Percentiles rank a stretch among this genome's conserved stretches.
Conservation (phyloP, 108 stramenopile genomes). For the Cyclostephanos tholiformis region DNA sequence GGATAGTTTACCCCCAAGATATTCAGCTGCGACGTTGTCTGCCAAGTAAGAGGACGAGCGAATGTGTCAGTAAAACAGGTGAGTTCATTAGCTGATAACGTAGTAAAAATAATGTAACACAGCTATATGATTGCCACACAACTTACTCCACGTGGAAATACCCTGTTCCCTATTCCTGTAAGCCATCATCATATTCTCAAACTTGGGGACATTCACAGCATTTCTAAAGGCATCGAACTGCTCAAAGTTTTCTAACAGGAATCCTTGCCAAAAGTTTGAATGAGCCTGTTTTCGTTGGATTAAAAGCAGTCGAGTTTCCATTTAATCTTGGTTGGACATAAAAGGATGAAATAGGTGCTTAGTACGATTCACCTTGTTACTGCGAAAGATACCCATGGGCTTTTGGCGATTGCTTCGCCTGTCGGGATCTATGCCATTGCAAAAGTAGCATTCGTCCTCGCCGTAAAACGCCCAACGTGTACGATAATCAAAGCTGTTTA, state of each 20-base stretch:
- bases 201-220: constrained; percentile 21
- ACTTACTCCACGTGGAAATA: constrained; percentile 25
- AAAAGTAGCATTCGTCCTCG: constrained; percentile 1
- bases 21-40: constrained; percentile 27
- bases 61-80: neutral
- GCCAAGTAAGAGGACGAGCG: neutral
- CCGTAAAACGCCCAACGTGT: constrained; percentile 7
- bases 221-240: constrained; percentile 37
- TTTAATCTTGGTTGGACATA: neutral
- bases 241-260: constrained; percentile 27
- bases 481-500: neutral
- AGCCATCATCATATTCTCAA: constrained; percentile 32
- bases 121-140: neutral
- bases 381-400: constrained; percentile 36
- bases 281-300: constrained; percentile 16
- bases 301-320: neutral
- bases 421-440: neutral
- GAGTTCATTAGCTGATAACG: neutral
- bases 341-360: neutral
- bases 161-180: constrained; percentile 47
- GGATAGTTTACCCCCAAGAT: constrained; percentile 29
- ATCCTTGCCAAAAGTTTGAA: constrained; percentile 39
- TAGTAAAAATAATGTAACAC: neutral
- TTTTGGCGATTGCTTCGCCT: constrained; percentile 3
- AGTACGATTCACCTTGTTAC: constrained; percentile 21